phyloP scores from a whole-genome alignment of 306 rosid species.

The Corylus avellana region DNA sequence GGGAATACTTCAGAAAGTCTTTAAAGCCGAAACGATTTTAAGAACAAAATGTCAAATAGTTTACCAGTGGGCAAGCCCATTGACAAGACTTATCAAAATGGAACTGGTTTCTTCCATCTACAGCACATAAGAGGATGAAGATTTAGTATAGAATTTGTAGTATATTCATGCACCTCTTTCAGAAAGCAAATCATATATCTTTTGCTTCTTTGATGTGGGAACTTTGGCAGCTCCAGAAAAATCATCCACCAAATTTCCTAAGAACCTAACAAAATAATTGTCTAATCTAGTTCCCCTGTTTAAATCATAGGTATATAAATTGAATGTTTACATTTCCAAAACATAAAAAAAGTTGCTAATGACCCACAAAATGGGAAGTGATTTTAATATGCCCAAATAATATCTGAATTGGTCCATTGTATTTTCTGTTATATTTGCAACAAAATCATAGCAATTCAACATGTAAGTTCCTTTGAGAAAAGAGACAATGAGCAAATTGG shows the following conservation, averaged over 20 bases:
- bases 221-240: not conserved
- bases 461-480: constrained; percentile 10
- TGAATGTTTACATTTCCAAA: not conserved
- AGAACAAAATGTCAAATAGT: not conserved
- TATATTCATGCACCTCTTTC: too few relatives aligned
- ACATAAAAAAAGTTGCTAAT: not conserved
- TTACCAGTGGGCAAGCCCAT: not conserved
- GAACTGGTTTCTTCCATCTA: not conserved
- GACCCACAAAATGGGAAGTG: not conserved
- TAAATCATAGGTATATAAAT: not conserved
- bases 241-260: constrained; percentile 1
- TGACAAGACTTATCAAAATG: not conserved
- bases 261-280: not conserved
- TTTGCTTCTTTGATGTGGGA: too few relatives aligned
- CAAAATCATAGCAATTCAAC: not conserved
- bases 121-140: too few relatives aligned
- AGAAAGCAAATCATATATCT: too few relatives aligned
- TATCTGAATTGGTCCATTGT: not conserved
- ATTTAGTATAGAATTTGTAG: not conserved
- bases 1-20: not conserved
- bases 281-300: not conserved
- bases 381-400: not conserved
- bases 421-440: not conserved
- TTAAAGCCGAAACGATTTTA: not conserved
- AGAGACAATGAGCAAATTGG: constrained; percentile 14